phyloP scores from a whole-genome alignment of 108 stramenopile species.

The Cyclostephanos tholiformis region DNA sequence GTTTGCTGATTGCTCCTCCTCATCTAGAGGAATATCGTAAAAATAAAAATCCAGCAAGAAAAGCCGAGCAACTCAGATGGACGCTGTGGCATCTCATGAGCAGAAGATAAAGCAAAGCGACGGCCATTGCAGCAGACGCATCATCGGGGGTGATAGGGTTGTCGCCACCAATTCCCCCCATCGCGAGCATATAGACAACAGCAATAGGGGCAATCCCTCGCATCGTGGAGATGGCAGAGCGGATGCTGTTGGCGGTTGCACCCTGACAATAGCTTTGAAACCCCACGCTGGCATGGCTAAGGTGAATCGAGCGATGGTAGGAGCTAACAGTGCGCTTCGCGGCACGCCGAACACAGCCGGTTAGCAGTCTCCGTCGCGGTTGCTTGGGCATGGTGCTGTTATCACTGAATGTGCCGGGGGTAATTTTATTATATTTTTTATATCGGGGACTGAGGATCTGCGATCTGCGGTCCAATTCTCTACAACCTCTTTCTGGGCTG shows the following conservation, averaged over 20 bases:
- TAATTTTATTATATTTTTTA: too few species aligned
- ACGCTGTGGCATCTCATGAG: too few species aligned
- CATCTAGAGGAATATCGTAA: constrained; percentile 13
- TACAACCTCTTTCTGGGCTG: too few species aligned
- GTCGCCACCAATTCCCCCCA: too few species aligned
- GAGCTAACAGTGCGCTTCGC: background rate
- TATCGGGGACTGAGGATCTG: too few species aligned
- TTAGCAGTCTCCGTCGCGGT: too few species aligned
- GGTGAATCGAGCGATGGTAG: constrained; percentile 14
- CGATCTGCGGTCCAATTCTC: too few species aligned
- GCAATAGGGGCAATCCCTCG: background rate
- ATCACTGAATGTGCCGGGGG: too few species aligned
- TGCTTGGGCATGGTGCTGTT: too few species aligned
- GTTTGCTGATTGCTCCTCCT: constrained; percentile 7
- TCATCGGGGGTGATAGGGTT: constrained; percentile 1
- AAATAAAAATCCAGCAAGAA: background rate
- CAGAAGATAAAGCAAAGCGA: background rate
- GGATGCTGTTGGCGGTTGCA: background rate
- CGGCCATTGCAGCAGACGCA: background rate
- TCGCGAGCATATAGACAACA: background rate
- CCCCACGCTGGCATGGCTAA: constrained; percentile 7
- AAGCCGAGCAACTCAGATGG: background rate
- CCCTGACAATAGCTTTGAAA: background rate
- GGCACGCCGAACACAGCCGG: too few species aligned
- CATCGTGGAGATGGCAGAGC: background rate